Evolutionary conservation across 1,139 yeast genomes (phyloP).

Genomic region (Debaryomyces subglobosus): DNA sequence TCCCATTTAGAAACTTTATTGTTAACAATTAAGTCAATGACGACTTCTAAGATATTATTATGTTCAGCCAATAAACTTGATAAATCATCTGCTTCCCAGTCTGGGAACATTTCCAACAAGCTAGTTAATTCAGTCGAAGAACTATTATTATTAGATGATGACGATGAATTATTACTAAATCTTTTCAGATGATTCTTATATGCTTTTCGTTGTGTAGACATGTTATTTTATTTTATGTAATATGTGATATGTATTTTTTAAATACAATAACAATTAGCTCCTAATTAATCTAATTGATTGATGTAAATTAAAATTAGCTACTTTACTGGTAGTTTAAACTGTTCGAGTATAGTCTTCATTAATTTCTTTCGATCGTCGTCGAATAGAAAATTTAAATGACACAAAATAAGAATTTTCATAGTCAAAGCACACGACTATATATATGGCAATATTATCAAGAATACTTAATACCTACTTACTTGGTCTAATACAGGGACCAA

Average conservation of each 20-base stretch:
- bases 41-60: slow-evolving; percentile 69
- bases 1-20: slow-evolving; percentile 71
- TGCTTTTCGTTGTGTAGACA: slow-evolving; percentile 45
- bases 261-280: slow-evolving; percentile 8
- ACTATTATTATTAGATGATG: slow-evolving; percentile 12
- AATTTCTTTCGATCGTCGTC: slow-evolving; percentile 10
- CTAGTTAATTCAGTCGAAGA: slow-evolving; percentile 48
- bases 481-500: slow-evolving; percentile 14
- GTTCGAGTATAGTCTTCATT: slow-evolving; percentile 2
- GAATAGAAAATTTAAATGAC: slow-evolving; percentile 8
- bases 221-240: slow-evolving; percentile 13
- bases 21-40: slow-evolving; percentile 85
- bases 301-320: slow-evolving; percentile 9
- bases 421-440: slow-evolving; percentile 7
- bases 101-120: slow-evolving; percentile 87
- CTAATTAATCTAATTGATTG: slow-evolving; percentile 9
- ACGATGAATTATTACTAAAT: slow-evolving; percentile 27
- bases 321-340: neutral
- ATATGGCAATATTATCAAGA: neutral
- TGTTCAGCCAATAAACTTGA: slow-evolving; percentile 74
- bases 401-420: slow-evolving; percentile 10
- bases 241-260: slow-evolving; percentile 10
- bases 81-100: slow-evolving; percentile 90
- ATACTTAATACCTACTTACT: slow-evolving; percentile 1
- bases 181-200: slow-evolving; percentile 51